A percentile compares a stretch with the other conserved stretches of the same genome.
These are phyloP conservation scores for Acacia pycnantha DNA, from an alignment of 331 rosid genomes.

Conservation along the genomic window DNA sequence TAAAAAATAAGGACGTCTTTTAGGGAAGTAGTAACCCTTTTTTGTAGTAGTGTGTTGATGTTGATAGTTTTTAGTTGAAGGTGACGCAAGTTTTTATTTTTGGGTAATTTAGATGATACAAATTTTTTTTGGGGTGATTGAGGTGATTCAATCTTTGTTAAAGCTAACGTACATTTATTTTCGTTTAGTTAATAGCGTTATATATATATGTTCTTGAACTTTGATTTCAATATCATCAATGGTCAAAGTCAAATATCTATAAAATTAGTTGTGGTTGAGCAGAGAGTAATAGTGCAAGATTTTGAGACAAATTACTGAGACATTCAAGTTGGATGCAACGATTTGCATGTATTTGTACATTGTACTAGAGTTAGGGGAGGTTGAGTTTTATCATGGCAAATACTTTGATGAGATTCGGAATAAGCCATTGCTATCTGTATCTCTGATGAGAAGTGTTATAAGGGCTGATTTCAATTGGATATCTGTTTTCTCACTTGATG, in stretches of 20 bases:
- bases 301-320: constrained; percentile 14
- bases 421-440: not conserved
- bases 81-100: too few species aligned
- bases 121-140: too few species aligned
- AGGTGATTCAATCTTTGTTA: too few species aligned
- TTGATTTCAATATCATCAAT: constrained; percentile 13
- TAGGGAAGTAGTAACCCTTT: too few species aligned
- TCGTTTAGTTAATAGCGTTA: not conserved
- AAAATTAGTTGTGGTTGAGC: not conserved
- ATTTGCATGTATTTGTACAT: too few species aligned
- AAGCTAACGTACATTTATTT: not conserved
- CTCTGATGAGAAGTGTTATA: not conserved
- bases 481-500: constrained; percentile 1
- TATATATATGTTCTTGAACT: not conserved
- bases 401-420: not conserved
- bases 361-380: too few species aligned
- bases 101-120: too few species aligned
- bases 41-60: too few species aligned
- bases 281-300: not conserved
- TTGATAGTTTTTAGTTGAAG: too few species aligned
- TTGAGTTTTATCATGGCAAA: not conserved
- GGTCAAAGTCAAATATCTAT: constrained; percentile 15
- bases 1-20: too few species aligned
- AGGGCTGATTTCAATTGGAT: not conserved
- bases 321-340: not conserved